phyloP scores from a whole-genome alignment of 805 yeast species.

The Wickerhamiella occidentalis region DNA sequence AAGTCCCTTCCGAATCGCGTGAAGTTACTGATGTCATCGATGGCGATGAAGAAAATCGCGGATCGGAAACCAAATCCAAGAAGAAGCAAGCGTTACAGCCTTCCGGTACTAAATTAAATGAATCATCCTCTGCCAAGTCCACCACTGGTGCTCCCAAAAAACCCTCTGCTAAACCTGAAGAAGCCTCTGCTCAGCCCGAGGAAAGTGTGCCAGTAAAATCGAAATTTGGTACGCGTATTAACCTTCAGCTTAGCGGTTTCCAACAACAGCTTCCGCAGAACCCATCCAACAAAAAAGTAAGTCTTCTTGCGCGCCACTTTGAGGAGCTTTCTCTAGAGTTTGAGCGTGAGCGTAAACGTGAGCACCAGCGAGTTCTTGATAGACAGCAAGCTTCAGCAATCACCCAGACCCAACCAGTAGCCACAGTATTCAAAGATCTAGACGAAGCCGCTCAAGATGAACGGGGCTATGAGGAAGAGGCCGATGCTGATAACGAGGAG shows the following conservation, averaged over 20 bases:
- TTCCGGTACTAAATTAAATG: too few relatives aligned
- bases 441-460: conserved; percentile 56
- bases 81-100: too few relatives aligned
- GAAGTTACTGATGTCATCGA: not conserved
- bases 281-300: conserved; percentile 19
- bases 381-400: conserved; percentile 59
- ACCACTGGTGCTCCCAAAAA: too few relatives aligned
- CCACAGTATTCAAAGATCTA: conserved; percentile 78
- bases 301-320: conserved; percentile 45
- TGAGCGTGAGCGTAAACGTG: conserved; percentile 73
- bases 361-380: conserved; percentile 47
- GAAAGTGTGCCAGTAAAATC: conserved; percentile 14
- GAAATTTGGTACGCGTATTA: conserved; percentile 18
- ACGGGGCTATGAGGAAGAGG: conserved; percentile 9
- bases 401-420: conserved; percentile 69
- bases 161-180: too few relatives aligned
- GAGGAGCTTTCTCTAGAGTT: conserved; percentile 76
- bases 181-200: too few relatives aligned
- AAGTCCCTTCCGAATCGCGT: not conserved
- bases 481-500: conserved; percentile 12
- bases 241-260: conserved; percentile 33
- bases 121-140: not conserved
- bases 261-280: conserved; percentile 29
- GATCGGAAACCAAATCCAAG: too few relatives aligned
- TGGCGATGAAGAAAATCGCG: not conserved